Conservation (phyloP, 73 alveolate species). For the Symbiodinium natans region DNA sequence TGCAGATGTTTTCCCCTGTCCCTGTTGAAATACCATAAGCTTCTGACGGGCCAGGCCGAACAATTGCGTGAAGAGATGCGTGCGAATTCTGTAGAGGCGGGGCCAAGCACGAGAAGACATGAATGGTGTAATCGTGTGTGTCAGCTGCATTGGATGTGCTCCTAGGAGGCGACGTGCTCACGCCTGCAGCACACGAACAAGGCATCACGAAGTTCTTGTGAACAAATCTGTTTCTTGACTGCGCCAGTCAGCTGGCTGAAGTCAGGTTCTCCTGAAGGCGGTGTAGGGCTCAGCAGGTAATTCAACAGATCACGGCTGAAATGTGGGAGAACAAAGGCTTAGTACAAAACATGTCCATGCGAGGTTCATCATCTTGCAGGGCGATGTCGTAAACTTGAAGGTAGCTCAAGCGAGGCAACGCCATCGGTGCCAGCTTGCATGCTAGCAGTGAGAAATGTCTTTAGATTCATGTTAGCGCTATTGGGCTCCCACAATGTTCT, state of each 20-base stretch:
- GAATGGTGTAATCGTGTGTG: neutral
- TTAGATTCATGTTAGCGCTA: too few relatives aligned
- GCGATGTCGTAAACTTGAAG: slow-evolving; percentile 75
- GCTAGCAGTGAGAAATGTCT: neutral
- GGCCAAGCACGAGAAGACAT: neutral
- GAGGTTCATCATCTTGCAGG: slow-evolving; percentile 65
- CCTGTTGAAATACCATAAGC: too few relatives aligned
- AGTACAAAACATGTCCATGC: too few relatives aligned
- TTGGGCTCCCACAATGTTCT: too few relatives aligned
- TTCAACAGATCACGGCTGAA: too few relatives aligned
- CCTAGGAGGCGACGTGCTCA: slow-evolving; percentile 59
- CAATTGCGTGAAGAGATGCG: slow-evolving; percentile 90
- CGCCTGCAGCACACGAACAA: slow-evolving; percentile 87
- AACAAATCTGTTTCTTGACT: neutral
- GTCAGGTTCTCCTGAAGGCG: neutral
- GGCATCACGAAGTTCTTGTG: neutral
- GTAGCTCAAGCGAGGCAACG: slow-evolving; percentile 66
- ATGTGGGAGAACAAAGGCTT: too few relatives aligned
- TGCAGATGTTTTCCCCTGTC: too few relatives aligned
- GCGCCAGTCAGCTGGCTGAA: neutral
- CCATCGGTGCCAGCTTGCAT: neutral
- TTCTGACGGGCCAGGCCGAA: slow-evolving; percentile 82
- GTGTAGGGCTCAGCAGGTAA: neutral
- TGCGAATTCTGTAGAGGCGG: slow-evolving; percentile 52
- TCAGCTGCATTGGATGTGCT: neutral